Base-by-base conservation (phyloP, 257 asterid genomes). In the Ocimum tenuiflorum region DNA sequence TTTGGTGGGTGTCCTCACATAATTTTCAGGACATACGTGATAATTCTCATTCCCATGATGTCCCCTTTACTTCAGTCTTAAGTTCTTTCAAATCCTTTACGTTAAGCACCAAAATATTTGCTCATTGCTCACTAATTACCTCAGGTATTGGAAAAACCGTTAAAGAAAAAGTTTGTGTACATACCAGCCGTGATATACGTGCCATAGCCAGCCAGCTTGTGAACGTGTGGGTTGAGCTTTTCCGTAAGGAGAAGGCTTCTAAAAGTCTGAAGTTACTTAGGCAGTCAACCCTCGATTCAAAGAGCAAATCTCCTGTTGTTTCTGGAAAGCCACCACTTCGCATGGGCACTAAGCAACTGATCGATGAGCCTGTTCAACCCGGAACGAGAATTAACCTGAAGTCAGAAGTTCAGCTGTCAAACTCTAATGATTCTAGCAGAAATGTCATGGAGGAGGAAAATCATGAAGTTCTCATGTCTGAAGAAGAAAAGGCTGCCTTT, bases 191-290 rank as follows among this genome's bases (percentile, higher is more conserved):
- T 68, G 99, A 94, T 79, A 94, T 94, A 71, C 97, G 99, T 0
- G 94, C 99, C 63, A 87, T 94, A 58, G 99, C 99, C 39, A 88
- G 97, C 78, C 99, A 94, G 84, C 97, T 94, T 61, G 99, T 94
- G 67, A 83, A 78, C 17, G 96, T 94, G 46, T 94, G 99, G 99
- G 79, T 94, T 69, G 97, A 88, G 70, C 81, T 94, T 47, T 90
- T 94, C 74, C 95, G 99, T 59, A 94, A 86, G 82, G 94, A 90
- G 82, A 94, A 94, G 84, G 96, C 95, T 66, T 77, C 92, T 61
- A 88, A 79, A 73, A 85, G 90, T 60, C 82, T 72, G 63, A 90
- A 88, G 72, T 60, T 76, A 47, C 75, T 73, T 62, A 79, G 89
- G 68, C 94, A 77, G 75, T 77, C 85, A 64, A 75, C 53, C 24